Evolutionary conservation across 345 rosid genomes (phyloP), one percentile per base, ranked within the genome.

Genomic region (Acer campestre): DNA sequence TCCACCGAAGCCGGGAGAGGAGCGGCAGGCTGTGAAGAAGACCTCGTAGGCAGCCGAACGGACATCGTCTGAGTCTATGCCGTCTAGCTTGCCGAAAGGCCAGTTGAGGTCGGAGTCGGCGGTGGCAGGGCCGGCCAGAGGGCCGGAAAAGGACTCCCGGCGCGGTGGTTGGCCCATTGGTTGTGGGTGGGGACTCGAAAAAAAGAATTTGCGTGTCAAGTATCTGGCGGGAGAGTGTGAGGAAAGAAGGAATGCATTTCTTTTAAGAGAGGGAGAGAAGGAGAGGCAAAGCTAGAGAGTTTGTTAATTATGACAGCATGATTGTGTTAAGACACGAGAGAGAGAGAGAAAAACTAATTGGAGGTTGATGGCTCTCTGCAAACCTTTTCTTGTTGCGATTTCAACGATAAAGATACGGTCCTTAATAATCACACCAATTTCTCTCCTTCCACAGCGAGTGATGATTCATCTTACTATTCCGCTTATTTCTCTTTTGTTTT

Each of bases 21-120:
- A 91, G 6, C 99, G 82, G 67, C 99, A 96, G 13, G 98, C 79
- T 3, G 93, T 92, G 88, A 96, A 91, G 81, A 96, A 94, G 20
- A 96, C 86, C 83, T 94, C 98, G 38, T 96, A 96, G 46, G 99
- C 95, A 0, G 93, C 85, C 77, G 92, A 97, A 3, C 98, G 88
- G 75, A 96, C 82, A 61, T 94, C 97, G 10, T 94, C 90, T 3
- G 77, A 62, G 3, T 89, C 93, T 1, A 92, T 83, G 61, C 84
- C 85, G 7, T 83, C 82, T 16, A 94, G 89, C 76, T 84, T 82
- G 38, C 88, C 90, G 3, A 92, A 92, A 6, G 98, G 99, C 92
- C 98, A 96, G 7, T 77, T 55, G 56, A 94, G 92, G 83, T 91
- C 97, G 14, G 82, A 29, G 38, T 84, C 85, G 0, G 74, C 44